These are phyloP conservation scores for Cercophora newfieldiana DNA, from an alignment of 495 filamentous ascomycete genomes.

Conservation along the genomic window DNA sequence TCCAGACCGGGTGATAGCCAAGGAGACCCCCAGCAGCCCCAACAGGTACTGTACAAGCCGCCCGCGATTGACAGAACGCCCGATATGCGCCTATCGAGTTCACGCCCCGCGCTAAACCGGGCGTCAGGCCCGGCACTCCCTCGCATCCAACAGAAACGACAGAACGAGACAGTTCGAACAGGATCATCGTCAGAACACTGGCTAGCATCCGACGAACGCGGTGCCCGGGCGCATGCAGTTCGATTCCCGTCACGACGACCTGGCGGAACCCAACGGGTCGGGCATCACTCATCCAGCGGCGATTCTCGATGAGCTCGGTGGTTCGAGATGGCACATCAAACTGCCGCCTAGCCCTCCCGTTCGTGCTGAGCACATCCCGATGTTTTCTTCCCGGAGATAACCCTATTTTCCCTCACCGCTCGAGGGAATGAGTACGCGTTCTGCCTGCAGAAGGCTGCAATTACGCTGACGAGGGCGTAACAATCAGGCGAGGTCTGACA, in stretches of 20 bases:
- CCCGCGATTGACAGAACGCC: not conserved
- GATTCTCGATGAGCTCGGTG: not conserved
- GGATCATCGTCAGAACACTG: not conserved
- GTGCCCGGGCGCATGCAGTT: not conserved
- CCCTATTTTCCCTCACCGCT: not conserved
- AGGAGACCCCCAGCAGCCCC: no score
- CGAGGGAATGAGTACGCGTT: not conserved
- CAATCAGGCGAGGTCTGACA: not conserved
- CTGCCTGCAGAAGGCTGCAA: not conserved
- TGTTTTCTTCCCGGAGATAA: not conserved
- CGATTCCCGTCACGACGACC: not conserved
- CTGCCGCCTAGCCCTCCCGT: not conserved
- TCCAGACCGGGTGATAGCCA: not conserved
- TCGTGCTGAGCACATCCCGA: not conserved
- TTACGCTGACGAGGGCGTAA: not conserved
- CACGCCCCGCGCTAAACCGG: not conserved
- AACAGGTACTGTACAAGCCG: conserved; percentile 12
- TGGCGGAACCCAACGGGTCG: not conserved
- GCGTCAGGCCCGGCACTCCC: not conserved
- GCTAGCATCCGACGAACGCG: not conserved
- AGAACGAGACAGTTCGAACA: not conserved
- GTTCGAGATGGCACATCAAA: not conserved
- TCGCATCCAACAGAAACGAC: not conserved
- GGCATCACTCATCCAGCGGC: not conserved
- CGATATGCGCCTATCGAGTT: conserved; percentile 5